These are phyloP conservation scores for Pythium phragmitis DNA, from an alignment of 352 stramenopile species.

Conservation along the genomic window DNA sequence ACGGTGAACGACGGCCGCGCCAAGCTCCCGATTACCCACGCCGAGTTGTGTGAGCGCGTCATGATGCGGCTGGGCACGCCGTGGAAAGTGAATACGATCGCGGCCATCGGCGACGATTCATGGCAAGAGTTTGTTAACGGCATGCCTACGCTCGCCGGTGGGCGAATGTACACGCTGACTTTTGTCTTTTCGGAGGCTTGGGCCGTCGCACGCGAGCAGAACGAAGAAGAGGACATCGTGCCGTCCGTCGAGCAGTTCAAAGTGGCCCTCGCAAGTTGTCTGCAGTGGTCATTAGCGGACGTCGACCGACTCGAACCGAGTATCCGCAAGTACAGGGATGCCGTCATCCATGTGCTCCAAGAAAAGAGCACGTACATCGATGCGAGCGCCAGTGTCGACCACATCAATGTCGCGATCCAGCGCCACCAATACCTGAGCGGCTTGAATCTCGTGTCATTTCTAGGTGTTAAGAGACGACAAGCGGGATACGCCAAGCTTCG, in stretches of 20 bases:
- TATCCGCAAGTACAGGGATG: constrained; percentile 73
- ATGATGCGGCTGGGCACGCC: constrained; percentile 68
- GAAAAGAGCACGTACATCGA: constrained; percentile 90
- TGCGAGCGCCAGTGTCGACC: constrained; percentile 64
- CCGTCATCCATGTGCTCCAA: constrained; percentile 80
- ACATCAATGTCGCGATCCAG: constrained; percentile 62
- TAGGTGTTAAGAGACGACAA: constrained; percentile 61
- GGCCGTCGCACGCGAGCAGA: constrained; percentile 69
- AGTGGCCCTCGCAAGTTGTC: constrained; percentile 63
- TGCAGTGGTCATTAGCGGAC: constrained; percentile 69
- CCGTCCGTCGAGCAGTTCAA: constrained; percentile 76
- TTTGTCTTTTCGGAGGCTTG: constrained; percentile 87
- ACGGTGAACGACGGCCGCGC: constrained; percentile 80
- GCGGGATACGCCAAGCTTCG: constrained; percentile 56
- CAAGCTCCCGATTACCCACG: constrained; percentile 77
- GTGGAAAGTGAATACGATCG: constrained; percentile 79
- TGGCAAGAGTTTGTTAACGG: constrained; percentile 68
- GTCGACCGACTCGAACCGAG: constrained; percentile 57
- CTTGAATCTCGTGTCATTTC: constrained; percentile 71
- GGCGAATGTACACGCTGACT: constrained; percentile 75
- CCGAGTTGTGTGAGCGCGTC: constrained; percentile 70
- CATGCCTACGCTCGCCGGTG: constrained; percentile 73
- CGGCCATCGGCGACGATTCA: constrained; percentile 59
- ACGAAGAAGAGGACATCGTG: constrained; percentile 75
- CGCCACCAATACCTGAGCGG: constrained; percentile 75